Evolutionary conservation across 331 rosid species (phyloP), one percentile per base, ranked within the genome.

Genomic region (Pyrus hybrid): DNA sequence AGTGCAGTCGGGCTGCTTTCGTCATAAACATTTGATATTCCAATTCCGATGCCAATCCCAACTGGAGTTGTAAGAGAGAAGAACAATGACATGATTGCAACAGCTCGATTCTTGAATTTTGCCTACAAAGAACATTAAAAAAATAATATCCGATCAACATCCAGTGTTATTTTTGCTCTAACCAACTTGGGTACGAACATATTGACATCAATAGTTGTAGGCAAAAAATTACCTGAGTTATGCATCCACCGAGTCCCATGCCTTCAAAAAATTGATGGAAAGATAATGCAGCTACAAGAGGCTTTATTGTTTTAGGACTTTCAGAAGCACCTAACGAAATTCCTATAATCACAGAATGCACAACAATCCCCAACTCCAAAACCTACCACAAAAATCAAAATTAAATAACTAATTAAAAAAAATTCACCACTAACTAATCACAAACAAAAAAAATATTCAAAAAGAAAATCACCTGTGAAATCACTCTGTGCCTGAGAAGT

Each of bases 181-280:
- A 47, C 54, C 54, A 47, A 14, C 8, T 47, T 47, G 20, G 20
- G 20, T 56, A 56, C 2, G 14, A 9, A n/a, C 62, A 56, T 8
- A n/a, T 49, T 16, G 54, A 2, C 54, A 49, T 45, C 53, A 5
- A 45, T 13, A 45, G 18, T 13, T 45, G 0, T 45, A 13, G 54
- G n/a, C n/a, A 16, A 49, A 49, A 49, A 41, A 25, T 45, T 75
- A 87, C 97, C 94, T 89, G 95, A 67, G 80, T 47, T 26, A 91
- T 89, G 70, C 93, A 86, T 5, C 95, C 86, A 29, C 97, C 97
- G 41, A 89, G 97, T n/a, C 91, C 95, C 91, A 87, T 85, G 63
- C 93, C 97, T 11, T 89, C 96, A 67, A 91, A 89, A 29, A 92
- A 89, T 8, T 92, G 96, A 78, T 89, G 97, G 30, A 92, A 89